phyloP scores from a whole-genome alignment of 2,329 filamentous ascomycete species.

The Colletotrichum costaricense region DNA sequence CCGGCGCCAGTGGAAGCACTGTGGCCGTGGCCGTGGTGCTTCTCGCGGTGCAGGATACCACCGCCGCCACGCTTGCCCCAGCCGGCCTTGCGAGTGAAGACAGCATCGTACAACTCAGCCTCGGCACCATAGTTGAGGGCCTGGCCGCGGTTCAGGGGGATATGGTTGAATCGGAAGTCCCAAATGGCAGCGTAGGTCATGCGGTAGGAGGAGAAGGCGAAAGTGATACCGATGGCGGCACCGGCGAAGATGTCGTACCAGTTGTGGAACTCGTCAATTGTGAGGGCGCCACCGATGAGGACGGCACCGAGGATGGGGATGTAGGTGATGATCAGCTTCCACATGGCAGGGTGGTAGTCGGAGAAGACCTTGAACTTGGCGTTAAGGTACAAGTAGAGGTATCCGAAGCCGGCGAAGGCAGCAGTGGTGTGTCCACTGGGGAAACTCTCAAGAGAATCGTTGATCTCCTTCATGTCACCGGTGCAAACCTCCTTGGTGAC shows the following conservation, averaged over 20 bases:
- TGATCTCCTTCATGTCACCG: constrained; percentile 71
- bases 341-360: constrained; percentile 79
- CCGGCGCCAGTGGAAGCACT: not conserved
- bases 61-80: constrained; percentile 58
- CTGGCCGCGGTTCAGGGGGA: constrained; percentile 69
- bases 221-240: constrained; percentile 71
- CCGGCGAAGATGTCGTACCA: constrained; percentile 80
- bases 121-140: constrained; percentile 63
- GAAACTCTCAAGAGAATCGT: constrained; percentile 77
- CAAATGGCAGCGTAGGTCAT: constrained; percentile 76
- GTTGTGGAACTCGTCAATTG: constrained; percentile 80
- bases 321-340: constrained; percentile 76
- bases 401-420: constrained; percentile 78
- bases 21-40: constrained; percentile 17
- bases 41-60: constrained; percentile 39
- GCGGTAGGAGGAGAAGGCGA: constrained; percentile 74
- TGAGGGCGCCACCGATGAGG: constrained; percentile 76
- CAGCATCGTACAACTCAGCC: constrained; percentile 61
- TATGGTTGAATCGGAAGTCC: constrained; percentile 75
- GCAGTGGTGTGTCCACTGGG: constrained; percentile 81
- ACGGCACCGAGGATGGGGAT: constrained; percentile 74
- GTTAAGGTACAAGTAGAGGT: constrained; percentile 79
- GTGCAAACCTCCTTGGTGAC: constrained; percentile 79
- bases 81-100: constrained; percentile 69
- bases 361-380: constrained; percentile 81